phyloP scores from a whole-genome alignment of 2,329 filamentous ascomycete genomes.

The Xylaria sp. region DNA sequence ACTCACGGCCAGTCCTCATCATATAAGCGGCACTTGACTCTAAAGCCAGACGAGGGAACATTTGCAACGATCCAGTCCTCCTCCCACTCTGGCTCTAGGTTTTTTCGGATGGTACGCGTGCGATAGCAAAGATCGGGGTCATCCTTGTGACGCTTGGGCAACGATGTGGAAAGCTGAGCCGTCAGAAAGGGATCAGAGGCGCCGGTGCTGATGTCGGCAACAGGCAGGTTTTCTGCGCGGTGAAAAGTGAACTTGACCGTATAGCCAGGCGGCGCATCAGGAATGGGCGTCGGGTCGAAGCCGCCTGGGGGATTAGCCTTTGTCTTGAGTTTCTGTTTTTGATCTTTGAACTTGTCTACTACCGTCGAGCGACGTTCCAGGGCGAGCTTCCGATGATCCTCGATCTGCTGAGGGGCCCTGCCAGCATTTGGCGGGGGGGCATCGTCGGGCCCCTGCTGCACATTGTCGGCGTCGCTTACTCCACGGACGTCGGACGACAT shows the following conservation, averaged over 20 bases:
- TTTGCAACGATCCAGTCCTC: constrained; percentile 90
- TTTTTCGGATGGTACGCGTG: constrained; percentile 78
- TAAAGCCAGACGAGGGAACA: constrained; percentile 81
- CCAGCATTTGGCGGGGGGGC: constrained; percentile 30
- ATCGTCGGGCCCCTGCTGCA: constrained; percentile 34
- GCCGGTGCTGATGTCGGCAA: constrained; percentile 79
- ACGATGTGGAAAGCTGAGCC: constrained; percentile 76
- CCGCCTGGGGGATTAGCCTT: constrained; percentile 73
- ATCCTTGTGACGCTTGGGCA: constrained; percentile 84
- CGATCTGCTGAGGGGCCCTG: constrained; percentile 23
- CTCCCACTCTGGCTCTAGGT: constrained; percentile 82
- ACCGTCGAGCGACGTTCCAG: constrained; percentile 39
- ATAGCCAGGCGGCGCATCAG: constrained; percentile 78
- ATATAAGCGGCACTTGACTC: constrained; percentile 85
- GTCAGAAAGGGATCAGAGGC: constrained; percentile 86
- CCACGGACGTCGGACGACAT: constrained; percentile 33
- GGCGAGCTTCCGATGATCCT: constrained; percentile 21
- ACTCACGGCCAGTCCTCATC: constrained; percentile 80
- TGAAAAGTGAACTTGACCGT: constrained; percentile 88
- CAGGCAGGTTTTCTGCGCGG: constrained; percentile 80
- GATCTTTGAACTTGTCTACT: constrained; percentile 50
- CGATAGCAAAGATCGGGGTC: constrained; percentile 80
- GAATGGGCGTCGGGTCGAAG: constrained; percentile 81
- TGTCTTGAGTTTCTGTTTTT: constrained; percentile 53
- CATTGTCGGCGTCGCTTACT: constrained; percentile 51